Base-by-base conservation (phyloP, 352 stramenopile species). In the Phytophthora meadii region DNA sequence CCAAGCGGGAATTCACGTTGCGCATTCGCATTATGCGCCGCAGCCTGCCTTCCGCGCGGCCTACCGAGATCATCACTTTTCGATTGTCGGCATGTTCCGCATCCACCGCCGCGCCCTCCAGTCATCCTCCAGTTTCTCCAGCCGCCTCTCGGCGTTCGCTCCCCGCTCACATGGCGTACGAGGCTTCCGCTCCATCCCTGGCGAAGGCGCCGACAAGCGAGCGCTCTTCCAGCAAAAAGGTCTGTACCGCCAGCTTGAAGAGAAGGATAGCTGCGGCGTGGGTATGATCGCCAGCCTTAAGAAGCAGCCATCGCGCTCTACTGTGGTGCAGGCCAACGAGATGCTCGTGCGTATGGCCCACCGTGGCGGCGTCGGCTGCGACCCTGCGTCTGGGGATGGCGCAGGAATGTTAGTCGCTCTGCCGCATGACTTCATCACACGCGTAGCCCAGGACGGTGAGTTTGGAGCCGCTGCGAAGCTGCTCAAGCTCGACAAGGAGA, bases 321-420 rank as follows among this genome's bases (percentile, higher is more conserved):
- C 83, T 27, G 95, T 99, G 17, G 82, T 98, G 27, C 89, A 98
- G 72, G 95, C 96, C 17, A 98, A 98, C 79, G 93, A 98, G 73
- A 99, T 99, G 96, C 87, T 99, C 30, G 90, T 98, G 59, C 88
- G 96, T 32, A 99, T 99, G 96, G 95, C 89, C 44, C 97, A 99
- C 82, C 81, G 96, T 49, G 84, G 96, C 45, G 96, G 95, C 53
- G 98, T 95, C 62, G 97, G 96, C 47, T 99, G 96, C 70, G 97
- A 98, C 73, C 94, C 96, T 14, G 95, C 94, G 52, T 98, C 91
- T 22, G 96, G 95, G 42, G 93, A 98, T 72, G 92, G 74, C 45
- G 77, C 77, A 40, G 97, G 97, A 67, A 98, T 99, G 86, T 77
- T 99, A 15, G 94, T 99, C 44, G 95, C 89, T 40, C 90, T 99